Evolutionary conservation across 805 yeast genomes (phyloP).

Genomic region (Ogataea degrootiae): DNA sequence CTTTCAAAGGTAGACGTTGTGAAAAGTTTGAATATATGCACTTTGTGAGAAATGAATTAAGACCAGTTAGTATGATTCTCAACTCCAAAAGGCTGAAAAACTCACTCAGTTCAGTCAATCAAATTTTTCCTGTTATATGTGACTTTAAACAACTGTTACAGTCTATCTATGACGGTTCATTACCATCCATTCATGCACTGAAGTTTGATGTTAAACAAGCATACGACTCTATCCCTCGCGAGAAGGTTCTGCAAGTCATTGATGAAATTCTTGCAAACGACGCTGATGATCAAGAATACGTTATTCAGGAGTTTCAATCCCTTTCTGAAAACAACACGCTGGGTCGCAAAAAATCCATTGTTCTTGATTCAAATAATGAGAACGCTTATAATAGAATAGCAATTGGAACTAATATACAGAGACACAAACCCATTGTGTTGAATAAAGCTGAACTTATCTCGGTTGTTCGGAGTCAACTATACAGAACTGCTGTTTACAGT

Average conservation of each 20-base stretch:
- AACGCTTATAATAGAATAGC: neutral
- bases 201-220: constrained; percentile 78
- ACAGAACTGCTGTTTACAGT: constrained; percentile 41
- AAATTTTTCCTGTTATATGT: constrained; percentile 37
- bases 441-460: constrained; percentile 40
- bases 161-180: constrained; percentile 6
- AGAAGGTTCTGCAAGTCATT: constrained; percentile 20
- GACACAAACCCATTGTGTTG: constrained; percentile 23
- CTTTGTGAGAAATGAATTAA: constrained; percentile 34
- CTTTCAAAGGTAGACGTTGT: constrained; percentile 35
- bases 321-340: neutral
- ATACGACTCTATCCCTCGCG: constrained; percentile 65
- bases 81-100: constrained; percentile 19
- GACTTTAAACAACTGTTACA: constrained; percentile 32
- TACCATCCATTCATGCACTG: constrained; percentile 43
- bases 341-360: neutral
- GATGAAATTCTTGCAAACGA: constrained; percentile 16
- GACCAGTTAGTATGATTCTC: constrained; percentile 39
- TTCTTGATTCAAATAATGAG: neutral
- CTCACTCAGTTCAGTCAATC: constrained; percentile 34
- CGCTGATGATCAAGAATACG: constrained; percentile 8
- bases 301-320: constrained; percentile 7
- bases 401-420: constrained; percentile 4
- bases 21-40: constrained; percentile 31
- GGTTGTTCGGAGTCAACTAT: constrained; percentile 48